A percentile compares a stretch with the other conserved stretches of the same genome.
phyloP scores from a whole-genome alignment of 2,329 filamentous ascomycete genomes.

The Eutypa lata region DNA sequence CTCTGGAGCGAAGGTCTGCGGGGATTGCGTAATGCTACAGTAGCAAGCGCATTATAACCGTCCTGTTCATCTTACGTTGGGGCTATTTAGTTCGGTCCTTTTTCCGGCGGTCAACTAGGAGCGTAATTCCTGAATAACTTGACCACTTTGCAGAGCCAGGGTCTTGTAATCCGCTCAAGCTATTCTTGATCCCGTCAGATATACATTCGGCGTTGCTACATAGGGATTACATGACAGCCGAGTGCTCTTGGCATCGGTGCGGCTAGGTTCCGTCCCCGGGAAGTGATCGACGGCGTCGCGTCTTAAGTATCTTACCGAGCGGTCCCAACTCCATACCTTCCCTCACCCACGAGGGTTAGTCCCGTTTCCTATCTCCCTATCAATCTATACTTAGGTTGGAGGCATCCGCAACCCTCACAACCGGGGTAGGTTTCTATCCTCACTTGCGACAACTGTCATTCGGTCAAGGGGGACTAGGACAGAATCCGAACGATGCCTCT shows the following conservation, averaged over 20 bases:
- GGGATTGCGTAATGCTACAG: background rate
- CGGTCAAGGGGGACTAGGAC: background rate
- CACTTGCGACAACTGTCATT: background rate
- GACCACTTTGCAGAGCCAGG: too few species aligned
- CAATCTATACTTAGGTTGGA: background rate
- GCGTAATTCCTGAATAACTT: background rate
- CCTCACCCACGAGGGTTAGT: background rate
- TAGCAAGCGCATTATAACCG: too few species aligned
- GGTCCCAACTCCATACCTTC: background rate
- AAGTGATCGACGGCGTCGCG: background rate
- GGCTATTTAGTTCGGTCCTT: background rate
- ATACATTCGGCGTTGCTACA: background rate
- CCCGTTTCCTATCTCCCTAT: background rate
- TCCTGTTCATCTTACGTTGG: background rate
- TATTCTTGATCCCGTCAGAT: background rate
- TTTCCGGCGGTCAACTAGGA: background rate
- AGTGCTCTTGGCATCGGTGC: background rate
- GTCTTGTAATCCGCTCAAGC: too few species aligned
- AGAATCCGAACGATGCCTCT: slow-evolving; percentile 31
- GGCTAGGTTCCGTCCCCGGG: background rate
- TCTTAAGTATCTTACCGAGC: background rate
- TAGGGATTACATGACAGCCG: background rate
- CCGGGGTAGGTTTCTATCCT: background rate
- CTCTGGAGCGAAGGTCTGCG: background rate
- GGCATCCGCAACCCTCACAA: background rate